Conservation (phyloP, 2,329 filamentous ascomycete species). For the Cladosporium austrohemisphaericum region DNA sequence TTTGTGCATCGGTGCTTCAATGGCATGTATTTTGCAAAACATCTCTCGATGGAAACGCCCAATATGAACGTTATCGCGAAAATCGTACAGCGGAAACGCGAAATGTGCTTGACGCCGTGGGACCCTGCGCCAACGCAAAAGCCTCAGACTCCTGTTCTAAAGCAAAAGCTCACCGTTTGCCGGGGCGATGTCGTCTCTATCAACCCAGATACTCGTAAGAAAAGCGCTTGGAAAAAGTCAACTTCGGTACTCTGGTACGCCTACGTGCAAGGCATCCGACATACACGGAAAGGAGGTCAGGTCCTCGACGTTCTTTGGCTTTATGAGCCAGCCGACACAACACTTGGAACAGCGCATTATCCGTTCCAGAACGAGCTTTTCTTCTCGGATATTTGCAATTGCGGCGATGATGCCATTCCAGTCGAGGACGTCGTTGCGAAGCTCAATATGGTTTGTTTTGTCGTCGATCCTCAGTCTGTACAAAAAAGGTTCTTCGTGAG, state of each 20-base stretch:
- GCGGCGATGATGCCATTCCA: conserved; percentile 50
- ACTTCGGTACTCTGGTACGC: conserved; percentile 62
- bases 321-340: conserved; percentile 67
- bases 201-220: conserved; percentile 44
- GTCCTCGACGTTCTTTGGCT: conserved; percentile 69
- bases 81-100: conserved; percentile 20
- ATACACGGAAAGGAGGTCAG: conserved; percentile 26
- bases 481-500: conserved; percentile 61
- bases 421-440: conserved; percentile 56
- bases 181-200: conserved; percentile 51
- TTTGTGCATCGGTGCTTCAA: conserved; percentile 64
- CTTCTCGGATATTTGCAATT: conserved; percentile 72
- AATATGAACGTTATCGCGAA: conserved; percentile 21
- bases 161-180: neutral
- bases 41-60: conserved; percentile 37
- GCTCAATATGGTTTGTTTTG: conserved; percentile 57
- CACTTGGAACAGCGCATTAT: conserved; percentile 64
- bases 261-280: conserved; percentile 58
- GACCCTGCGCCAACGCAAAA: neutral
- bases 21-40: conserved; percentile 56
- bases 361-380: conserved; percentile 71
- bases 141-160: neutral
- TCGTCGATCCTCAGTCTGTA: conserved; percentile 44
- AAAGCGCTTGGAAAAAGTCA: conserved; percentile 49
- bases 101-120: conserved; percentile 26